Evolutionary conservation across 805 yeast species (phyloP), one percentile per base, ranked within the genome.

Genomic region (Nakazawaea ernobii): DNA sequence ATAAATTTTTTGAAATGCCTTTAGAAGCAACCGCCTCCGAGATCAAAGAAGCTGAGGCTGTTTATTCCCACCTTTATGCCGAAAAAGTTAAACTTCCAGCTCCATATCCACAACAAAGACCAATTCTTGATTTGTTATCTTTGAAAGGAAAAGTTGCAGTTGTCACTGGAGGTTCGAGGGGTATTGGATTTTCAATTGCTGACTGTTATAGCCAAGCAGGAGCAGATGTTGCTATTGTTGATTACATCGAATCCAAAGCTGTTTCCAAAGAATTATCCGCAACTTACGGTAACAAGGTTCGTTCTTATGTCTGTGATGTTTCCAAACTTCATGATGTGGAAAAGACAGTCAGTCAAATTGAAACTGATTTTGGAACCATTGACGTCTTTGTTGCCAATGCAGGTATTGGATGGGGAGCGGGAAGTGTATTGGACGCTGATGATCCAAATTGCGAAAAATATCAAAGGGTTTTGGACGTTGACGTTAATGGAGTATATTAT

Each of bases 401-500:
- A 1, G 75, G 75, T 27, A 67, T 70, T 15, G 63, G 49, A 14
- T 62, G 66, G 66, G 55, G 56, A 26, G 53, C 61, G 42, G 69
- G 67, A 11, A 67, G 72, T 8, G 55, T 59, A 36, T 53, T 63
- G 29, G 60, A 65, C 52, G 59, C 53, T 2, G 52, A 52, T 39
- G 68, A 73, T 27, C 70, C 71, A 32, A 56, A 59, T 45, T 62
- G 61, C 43, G 55, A 54, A 32, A 49, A 50, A 41, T 62, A 63
- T 62, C 70, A 67, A 54, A 69, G 68, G 39, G 75, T 76, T 42
- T 66, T 74, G 53, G 70, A 76, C 54, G 78, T 75, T 42, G 79
- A 76, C 55, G 55, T 76, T 41, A 69, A 71, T 52, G 79, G 77
- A 32, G 75, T 74, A 41, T 75, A 74, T 61, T 71, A 75, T 56